A percentile compares a stretch with the other conserved stretches of the same genome.
Evolutionary conservation across 441 rosid genomes (phyloP).

Genomic region (Bruguiera hainesii): DNA sequence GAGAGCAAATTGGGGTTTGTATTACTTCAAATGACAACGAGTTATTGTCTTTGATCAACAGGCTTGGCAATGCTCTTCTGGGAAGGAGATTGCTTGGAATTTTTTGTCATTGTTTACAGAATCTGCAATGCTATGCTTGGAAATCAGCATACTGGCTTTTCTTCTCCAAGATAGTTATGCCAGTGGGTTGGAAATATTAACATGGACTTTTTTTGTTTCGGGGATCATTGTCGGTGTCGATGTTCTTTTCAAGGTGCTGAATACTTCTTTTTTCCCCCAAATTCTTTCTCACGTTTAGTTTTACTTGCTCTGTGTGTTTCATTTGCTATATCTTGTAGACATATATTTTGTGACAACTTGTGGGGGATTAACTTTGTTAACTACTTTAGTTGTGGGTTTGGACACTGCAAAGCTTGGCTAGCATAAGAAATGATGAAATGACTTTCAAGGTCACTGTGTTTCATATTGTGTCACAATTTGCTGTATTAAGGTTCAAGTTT

Average conservation of each 20-base stretch:
- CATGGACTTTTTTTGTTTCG: constrained; percentile 42
- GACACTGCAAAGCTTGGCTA: not conserved
- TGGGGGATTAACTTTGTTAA: not conserved
- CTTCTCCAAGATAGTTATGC: constrained; percentile 52
- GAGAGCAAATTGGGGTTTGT: too few relatives aligned
- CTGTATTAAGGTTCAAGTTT: not conserved
- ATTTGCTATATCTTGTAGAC: not conserved
- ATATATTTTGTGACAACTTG: not conserved
- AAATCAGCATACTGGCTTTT: constrained; percentile 49
- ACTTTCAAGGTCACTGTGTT: not conserved
- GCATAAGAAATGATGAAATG: not conserved
- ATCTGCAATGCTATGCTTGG: constrained; percentile 44
- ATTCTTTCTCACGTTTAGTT: not conserved
- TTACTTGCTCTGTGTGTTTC: not conserved
- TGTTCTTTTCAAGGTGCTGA: constrained; percentile 46
- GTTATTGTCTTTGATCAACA: constrained; percentile 19
- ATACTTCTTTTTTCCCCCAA: not conserved
- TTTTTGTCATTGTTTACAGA: constrained; percentile 42
- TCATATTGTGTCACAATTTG: not conserved
- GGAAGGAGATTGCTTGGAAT: constrained; percentile 49
- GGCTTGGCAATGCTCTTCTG: constrained; percentile 48
- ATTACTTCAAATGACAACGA: not conserved
- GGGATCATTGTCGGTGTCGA: constrained; percentile 44
- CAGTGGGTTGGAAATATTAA: constrained; percentile 43
- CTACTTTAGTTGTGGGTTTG: not conserved